Conservation (phyloP, 306 rosid genomes). For the Lablab purpureus region DNA sequence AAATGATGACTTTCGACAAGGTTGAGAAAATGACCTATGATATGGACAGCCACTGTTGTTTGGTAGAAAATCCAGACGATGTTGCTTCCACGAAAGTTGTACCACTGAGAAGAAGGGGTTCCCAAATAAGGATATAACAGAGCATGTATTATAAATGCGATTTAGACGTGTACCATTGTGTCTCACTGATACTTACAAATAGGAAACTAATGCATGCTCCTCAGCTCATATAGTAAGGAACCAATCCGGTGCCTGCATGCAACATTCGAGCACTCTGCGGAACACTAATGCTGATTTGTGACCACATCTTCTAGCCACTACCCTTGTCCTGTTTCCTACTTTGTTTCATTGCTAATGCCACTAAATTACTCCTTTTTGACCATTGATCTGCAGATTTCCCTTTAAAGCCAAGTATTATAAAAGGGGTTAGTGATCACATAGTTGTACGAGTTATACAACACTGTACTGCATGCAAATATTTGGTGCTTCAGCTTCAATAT, state of each 20-base stretch:
- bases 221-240: conserved; percentile 8
- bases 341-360: background rate
- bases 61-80: conserved; percentile 36
- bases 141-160: background rate
- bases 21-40: background rate
- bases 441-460: conserved; percentile 17
- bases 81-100: conserved; percentile 48
- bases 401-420: background rate
- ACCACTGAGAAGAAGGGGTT: background rate
- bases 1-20: background rate
- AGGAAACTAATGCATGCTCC: background rate
- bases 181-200: background rate
- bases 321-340: conserved; percentile 11
- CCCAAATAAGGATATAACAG: background rate
- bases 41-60: background rate
- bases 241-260: conserved; percentile 20
- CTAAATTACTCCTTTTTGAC: conserved; percentile 14
- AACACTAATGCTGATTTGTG: background rate
- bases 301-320: conserved; percentile 13
- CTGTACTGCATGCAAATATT: background rate
- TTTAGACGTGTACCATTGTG: background rate
- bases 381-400: conserved; percentile 20
- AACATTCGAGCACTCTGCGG: background rate
- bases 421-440: background rate
- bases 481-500: conserved; percentile 1